Evolutionary conservation across 225 moss, liverwort and hornwort species (phyloP), one percentile per base, ranked within the genome.

Genomic region (Neckera pumila): DNA sequence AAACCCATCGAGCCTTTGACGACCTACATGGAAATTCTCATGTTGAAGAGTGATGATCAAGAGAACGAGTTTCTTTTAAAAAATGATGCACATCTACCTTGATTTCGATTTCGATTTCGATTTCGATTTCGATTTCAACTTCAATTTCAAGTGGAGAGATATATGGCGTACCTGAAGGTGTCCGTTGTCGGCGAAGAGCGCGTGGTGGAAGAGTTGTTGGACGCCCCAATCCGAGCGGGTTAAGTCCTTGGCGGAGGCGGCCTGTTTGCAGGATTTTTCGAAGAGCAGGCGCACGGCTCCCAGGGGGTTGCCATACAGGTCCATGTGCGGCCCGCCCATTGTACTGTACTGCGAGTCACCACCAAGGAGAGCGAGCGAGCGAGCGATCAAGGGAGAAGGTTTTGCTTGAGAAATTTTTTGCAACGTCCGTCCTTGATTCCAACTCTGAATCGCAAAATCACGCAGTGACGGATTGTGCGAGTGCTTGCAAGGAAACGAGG

Each of bases 201-300:
- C 89, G 25, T 74, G 84, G n/a, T 95, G 95, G 49, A 99, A 96
- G 42, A 95, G 92, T 5, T 96, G 95, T 81, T 93, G 96, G 5
- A 93, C 95, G 62, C 99, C 99, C 96, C 99, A 99, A 86, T 97
- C 97, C 33, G 94, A 95, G 87, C 88, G 88, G 36, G 92, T 89
- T 21, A 95, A 80, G 19, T 95, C 94, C 53, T 69, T 80, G 36
- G 89, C 51, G 22, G 93, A 89, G n/a, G 88, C 80, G 38, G 91
- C 91, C 19, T 87, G 89, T 21, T 43, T 90, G 70, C 93, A 95
- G 42, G 92, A 92, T 59, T 92, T 95, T 74, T 96, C 95, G 76
- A 96, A 99, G 79, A 99, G 91, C 76, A 92, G 80, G 43, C 96
- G 91, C 66, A 99, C 94, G 20, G 95, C 96, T 15, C 99, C 97